These are phyloP conservation scores for Bacterosira constricta DNA, from an alignment of 108 stramenopile genomes.

Conservation along the genomic window DNA sequence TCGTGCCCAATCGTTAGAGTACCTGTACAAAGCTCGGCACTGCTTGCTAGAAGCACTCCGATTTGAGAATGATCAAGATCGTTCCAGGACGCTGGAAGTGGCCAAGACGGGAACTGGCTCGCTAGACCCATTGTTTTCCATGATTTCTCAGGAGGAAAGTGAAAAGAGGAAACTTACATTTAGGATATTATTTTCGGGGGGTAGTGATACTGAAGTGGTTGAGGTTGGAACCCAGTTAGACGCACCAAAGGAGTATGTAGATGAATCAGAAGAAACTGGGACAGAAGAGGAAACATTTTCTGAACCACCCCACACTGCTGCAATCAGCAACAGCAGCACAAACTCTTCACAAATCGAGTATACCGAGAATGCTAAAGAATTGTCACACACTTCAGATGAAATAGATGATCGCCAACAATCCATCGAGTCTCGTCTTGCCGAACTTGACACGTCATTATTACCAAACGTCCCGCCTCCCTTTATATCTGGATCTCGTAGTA, in stretches of 20 bases:
- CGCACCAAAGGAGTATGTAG: neutral
- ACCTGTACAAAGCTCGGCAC: conserved; percentile 37
- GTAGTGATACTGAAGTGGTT: neutral
- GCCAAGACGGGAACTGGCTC: conserved; percentile 6
- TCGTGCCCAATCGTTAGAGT: conserved; percentile 35
- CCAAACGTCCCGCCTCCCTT: conserved; percentile 10
- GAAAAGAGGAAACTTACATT: conserved; percentile 11
- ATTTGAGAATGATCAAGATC: conserved; percentile 42
- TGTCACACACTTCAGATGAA: neutral
- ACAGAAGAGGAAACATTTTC: neutral
- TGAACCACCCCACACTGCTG: too few species aligned
- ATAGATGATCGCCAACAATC: conserved; percentile 13
- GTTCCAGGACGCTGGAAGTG: conserved; percentile 3
- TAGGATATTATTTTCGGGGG: conserved; percentile 15
- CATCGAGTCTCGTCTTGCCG: conserved; percentile 22
- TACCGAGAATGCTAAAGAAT: neutral
- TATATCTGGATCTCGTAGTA: conserved; percentile 2
- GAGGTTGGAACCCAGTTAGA: neutral
- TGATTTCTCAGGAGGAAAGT: conserved; percentile 22
- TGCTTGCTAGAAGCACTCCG: conserved; percentile 19
- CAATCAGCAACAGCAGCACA: neutral
- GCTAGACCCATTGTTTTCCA: conserved; percentile 21
- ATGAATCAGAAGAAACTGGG: neutral
- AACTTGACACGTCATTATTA: conserved; percentile 19
- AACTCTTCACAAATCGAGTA: neutral